Evolutionary conservation across 225 moss, liverwort and hornwort species (phyloP).

Genomic region (Pseudoscleropodium purum): DNA sequence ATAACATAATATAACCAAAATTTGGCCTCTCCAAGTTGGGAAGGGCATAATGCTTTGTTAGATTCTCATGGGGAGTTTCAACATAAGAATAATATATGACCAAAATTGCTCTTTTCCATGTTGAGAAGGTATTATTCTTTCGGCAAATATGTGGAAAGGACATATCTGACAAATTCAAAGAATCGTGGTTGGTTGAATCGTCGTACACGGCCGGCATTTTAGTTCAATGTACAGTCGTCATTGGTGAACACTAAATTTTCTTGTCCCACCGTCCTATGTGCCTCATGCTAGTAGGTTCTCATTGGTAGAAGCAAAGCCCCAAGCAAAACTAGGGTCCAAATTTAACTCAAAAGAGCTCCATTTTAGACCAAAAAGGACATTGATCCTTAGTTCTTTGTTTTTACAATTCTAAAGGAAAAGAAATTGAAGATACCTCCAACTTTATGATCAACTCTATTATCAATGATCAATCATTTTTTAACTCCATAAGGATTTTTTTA

Average conservation of each 20-base stretch:
- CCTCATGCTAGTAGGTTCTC: accelerated
- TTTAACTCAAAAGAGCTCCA: neutral
- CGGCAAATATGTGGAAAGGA: neutral
- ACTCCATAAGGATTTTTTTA: accelerated
- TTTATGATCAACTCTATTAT: neutral
- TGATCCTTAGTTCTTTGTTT: neutral
- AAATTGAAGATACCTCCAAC: accelerated
- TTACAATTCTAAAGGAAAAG: accelerated
- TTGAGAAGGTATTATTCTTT: neutral
- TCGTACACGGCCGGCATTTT: accelerated
- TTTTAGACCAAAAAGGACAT: accelerated
- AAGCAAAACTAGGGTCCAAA: neutral
- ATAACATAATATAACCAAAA: neutral
- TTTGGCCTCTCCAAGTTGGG: neutral
- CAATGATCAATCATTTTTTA: neutral
- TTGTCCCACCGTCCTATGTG: accelerated
- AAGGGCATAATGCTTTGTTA: neutral
- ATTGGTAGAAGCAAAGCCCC: neutral
- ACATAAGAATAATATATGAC: neutral
- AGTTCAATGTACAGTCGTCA: accelerated
- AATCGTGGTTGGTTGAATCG: accelerated
- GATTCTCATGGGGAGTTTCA: neutral
- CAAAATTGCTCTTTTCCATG: too few relatives aligned
- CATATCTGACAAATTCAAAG: neutral
- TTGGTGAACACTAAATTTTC: too few relatives aligned